phyloP scores from a whole-genome alignment of 306 rosid genomes.

The Gynostemma pentaphyllum region DNA sequence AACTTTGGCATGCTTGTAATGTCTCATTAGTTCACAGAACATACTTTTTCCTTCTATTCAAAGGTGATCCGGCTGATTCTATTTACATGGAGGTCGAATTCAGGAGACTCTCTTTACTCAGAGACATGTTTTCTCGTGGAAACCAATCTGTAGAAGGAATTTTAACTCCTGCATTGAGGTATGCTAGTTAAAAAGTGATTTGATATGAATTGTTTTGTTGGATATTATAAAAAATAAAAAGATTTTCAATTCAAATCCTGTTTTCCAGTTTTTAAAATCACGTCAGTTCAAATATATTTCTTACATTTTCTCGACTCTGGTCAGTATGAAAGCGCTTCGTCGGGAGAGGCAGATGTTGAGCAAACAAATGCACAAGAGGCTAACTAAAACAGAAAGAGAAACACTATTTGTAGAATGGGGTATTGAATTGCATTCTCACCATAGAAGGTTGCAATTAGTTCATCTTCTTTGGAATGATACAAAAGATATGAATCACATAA shows the following conservation, averaged over 20 bases:
- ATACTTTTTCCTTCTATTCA: conserved; percentile 75
- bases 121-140: conserved; percentile 42
- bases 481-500: conserved; percentile 44
- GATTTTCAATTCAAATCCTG: too few relatives aligned
- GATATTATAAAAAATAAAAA: too few relatives aligned
- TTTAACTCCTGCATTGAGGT: conserved; percentile 55
- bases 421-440: conserved; percentile 38
- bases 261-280: too few relatives aligned
- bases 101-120: conserved; percentile 67
- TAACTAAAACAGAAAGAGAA: conserved; percentile 49
- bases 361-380: conserved; percentile 58
- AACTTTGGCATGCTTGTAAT: conserved; percentile 77
- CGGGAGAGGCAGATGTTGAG: conserved; percentile 77
- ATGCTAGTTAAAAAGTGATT: conserved; percentile 1
- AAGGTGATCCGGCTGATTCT: conserved; percentile 71
- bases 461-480: conserved; percentile 54
- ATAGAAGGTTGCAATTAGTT: conserved; percentile 60
- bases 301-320: too few relatives aligned
- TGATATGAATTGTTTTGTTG: too few relatives aligned
- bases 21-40: conserved; percentile 90
- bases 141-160: conserved; percentile 36
- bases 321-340: conserved; percentile 45
- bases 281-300: too few relatives aligned
- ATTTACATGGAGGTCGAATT: conserved; percentile 84
- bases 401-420: conserved; percentile 66